Evolutionary conservation across 768 basidiomycete species (phyloP).

Genomic region (Cyclocybe aegerita): DNA sequence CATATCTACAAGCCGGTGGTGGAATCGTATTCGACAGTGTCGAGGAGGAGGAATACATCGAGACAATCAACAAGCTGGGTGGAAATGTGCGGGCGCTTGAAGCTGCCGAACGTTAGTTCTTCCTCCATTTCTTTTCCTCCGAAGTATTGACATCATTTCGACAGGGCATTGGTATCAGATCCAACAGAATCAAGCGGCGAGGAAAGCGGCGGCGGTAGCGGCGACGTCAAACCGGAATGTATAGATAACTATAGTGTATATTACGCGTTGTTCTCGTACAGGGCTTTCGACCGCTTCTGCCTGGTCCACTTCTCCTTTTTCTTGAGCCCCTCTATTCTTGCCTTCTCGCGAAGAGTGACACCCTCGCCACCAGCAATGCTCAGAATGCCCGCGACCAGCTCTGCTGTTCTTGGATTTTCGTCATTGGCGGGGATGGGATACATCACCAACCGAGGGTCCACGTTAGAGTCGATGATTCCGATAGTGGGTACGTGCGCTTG

Average conservation of each 20-base stretch:
- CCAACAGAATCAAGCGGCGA: constrained; percentile 44
- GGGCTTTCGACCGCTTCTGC: constrained; percentile 4
- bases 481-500: constrained; percentile 89
- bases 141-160: constrained; percentile 16
- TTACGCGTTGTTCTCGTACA: constrained; percentile 9
- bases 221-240: constrained; percentile 13
- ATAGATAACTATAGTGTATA: constrained; percentile 17
- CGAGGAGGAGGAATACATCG: constrained; percentile 95
- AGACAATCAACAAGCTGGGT: constrained; percentile 93
- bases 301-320: constrained; percentile 24
- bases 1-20: constrained; percentile 94
- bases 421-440: constrained; percentile 99
- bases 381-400: constrained; percentile 86
- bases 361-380: constrained; percentile 86
- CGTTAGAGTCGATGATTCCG: constrained; percentile 92
- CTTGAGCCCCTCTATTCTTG: constrained; percentile 27
- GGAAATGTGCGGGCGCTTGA: constrained; percentile 86
- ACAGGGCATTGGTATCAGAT: constrained; percentile 72
- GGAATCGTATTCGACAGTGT: constrained; percentile 97
- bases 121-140: neutral
- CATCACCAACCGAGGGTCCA: constrained; percentile 94
- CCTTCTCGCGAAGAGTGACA: constrained; percentile 41
- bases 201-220: constrained; percentile 18
- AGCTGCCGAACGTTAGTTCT: constrained; percentile 78
- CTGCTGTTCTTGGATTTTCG: constrained; percentile 88